Base-by-base conservation (phyloP, 768 basidiomycete genomes). In the Tulasnella sp. region DNA sequence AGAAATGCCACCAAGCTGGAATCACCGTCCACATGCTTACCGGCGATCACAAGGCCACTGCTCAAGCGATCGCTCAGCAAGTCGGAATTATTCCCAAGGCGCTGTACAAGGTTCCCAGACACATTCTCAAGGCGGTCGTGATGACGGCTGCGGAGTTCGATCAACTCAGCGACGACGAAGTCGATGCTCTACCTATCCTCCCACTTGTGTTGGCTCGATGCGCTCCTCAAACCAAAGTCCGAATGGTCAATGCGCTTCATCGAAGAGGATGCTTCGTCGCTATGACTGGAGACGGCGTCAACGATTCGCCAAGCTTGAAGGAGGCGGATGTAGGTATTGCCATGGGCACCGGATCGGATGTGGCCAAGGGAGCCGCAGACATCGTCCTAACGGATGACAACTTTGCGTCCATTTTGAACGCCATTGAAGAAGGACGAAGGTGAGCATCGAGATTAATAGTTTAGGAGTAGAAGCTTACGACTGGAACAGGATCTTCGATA, bases 11-110 rank as follows among this genome's bases (percentile, higher is more conserved):
- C 91, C 90, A 35, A 10, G 91, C 91, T 3, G 91, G 91, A 1
- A 92, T 91, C 82, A 91, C 91, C 83, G 90, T 92, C 44, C 91
- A 91, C 89, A 92, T 92, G 91, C 89, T 92, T 6, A 92, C 90
- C 32, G 90, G 90, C 88, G 79, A 71, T 69, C 91, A 92, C 82
- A 90, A 90, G 1, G 91, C 91, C 83, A 92, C 91, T 0, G 91
- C 91, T 1, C 90, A 92, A 82, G 91, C 91, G 20, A 91, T 92
- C 79, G 91, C 91, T 15, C 86, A 90, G 80, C 91, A 92, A 84
- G 91, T 92, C 81, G 91, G 91, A 80, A 84, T 92, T 71, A 89
- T 92, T 75, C 83, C 91, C 42, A 80, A 90, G 5, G 91, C 77
- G 91, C 91, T 5, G 87, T 88, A 78, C 89, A 91, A 78, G 89